These are phyloP conservation scores for Umbelopsis sp. DNA, from an alignment of 371 early-diverging fungal genomes.

Conservation along the genomic window DNA sequence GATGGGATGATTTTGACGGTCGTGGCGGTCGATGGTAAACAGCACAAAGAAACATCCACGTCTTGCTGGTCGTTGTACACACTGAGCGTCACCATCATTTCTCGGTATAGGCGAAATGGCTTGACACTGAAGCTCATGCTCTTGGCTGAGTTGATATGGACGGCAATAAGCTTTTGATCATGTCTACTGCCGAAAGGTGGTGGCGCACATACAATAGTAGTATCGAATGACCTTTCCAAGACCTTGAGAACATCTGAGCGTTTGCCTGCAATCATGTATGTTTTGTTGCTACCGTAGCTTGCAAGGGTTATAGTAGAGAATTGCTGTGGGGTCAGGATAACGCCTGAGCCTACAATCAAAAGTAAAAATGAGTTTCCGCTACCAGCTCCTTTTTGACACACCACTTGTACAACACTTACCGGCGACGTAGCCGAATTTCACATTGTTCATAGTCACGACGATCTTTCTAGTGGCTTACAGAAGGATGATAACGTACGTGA, in stretches of 20 bases:
- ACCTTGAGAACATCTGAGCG: conserved; percentile 1
- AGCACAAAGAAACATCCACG: not conserved
- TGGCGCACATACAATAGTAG: not conserved
- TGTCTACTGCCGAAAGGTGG: not conserved
- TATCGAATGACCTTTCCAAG: not conserved
- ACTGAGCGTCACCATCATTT: not conserved
- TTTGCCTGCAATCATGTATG: not conserved
- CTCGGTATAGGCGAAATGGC: conserved; percentile 3
- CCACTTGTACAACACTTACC: conserved; percentile 2
- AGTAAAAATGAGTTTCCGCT: not conserved
- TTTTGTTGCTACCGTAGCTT: conserved; percentile 1
- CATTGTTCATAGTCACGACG: not conserved
- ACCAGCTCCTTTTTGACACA: not conserved
- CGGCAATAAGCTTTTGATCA: not conserved
- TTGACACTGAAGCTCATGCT: not conserved
- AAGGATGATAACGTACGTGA: not conserved
- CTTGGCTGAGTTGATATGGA: not conserved
- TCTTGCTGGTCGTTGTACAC: conserved; percentile 2
- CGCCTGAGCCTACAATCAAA: not conserved
- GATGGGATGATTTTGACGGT: not conserved
- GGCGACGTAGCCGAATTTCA: conserved; percentile 10
- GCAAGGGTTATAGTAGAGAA: not conserved
- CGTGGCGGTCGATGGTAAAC: not conserved
- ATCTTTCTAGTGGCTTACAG: not conserved
- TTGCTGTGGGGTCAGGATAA: not conserved